Conservation (phyloP, 1,284 basidiomycete species). For the Leccinum pallidistipes region DNA sequence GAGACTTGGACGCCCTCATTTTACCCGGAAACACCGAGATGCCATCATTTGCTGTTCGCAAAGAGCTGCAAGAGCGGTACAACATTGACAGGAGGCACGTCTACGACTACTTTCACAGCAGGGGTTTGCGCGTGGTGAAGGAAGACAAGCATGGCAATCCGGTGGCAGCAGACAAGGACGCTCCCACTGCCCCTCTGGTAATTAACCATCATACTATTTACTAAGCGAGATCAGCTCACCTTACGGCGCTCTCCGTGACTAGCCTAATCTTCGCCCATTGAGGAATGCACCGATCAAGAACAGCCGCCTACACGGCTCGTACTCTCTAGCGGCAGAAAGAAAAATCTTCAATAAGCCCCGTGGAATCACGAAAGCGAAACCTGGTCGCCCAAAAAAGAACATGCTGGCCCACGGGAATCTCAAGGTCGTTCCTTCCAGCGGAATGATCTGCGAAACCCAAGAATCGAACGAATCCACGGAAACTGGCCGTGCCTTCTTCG, state of each 20-base stretch:
- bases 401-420: background rate
- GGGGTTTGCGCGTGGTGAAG: slow-evolving; percentile 65
- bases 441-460: slow-evolving; percentile 7
- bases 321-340: slow-evolving; percentile 16
- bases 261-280: slow-evolving; percentile 34
- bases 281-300: slow-evolving; percentile 25
- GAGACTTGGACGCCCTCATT: slow-evolving; percentile 65
- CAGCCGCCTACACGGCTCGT: slow-evolving; percentile 17
- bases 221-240: slow-evolving; percentile 8
- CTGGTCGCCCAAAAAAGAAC: slow-evolving; percentile 31
- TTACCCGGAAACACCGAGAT: slow-evolving; percentile 66
- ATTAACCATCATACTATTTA: background rate
- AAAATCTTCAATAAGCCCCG: slow-evolving; percentile 24
- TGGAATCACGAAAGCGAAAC: slow-evolving; percentile 31
- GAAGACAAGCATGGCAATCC: slow-evolving; percentile 58
- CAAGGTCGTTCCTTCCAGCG: slow-evolving; percentile 4
- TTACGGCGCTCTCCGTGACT: slow-evolving; percentile 8
- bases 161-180: slow-evolving; percentile 18
- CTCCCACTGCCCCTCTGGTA: slow-evolving; percentile 23
- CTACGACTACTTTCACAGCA: slow-evolving; percentile 71
- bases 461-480: slow-evolving; percentile 8
- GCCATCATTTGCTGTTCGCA: slow-evolving; percentile 68
- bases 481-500: slow-evolving; percentile 3
- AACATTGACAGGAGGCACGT: slow-evolving; percentile 69
- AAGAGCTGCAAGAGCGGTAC: slow-evolving; percentile 65